These are phyloP conservation scores for Solanum chacoense DNA, from an alignment of 305 asterid species.

Conservation along the genomic window DNA sequence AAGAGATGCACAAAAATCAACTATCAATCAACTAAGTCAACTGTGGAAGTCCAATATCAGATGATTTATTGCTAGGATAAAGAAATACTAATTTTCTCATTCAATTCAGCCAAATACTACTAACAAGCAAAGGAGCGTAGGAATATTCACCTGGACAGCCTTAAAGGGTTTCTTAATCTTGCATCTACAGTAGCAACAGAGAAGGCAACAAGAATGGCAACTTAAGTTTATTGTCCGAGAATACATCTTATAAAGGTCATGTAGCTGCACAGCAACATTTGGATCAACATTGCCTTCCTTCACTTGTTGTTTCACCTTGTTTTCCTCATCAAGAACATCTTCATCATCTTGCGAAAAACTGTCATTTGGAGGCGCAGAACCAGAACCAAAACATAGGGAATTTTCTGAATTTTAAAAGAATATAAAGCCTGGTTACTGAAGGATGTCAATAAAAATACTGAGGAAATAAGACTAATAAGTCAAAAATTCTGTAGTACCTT, in stretches of 20 bases:
- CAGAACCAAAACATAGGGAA: background rate
- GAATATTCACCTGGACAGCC: constrained; percentile 9
- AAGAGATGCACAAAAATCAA: background rate
- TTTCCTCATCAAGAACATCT: constrained; percentile 24
- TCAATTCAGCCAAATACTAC: background rate
- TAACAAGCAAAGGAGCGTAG: background rate
- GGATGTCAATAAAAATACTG: background rate
- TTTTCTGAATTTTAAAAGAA: background rate
- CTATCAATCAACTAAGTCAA: background rate
- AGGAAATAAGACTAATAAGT: background rate
- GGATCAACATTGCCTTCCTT: constrained; percentile 20
- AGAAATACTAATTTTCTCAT: background rate
- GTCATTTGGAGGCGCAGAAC: background rate
- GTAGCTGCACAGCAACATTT: constrained; percentile 26
- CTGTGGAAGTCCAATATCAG: background rate
- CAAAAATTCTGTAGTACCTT: background rate
- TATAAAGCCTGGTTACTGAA: background rate
- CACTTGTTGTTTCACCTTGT: constrained; percentile 17
- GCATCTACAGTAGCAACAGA: constrained; percentile 1
- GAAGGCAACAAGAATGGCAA: constrained; percentile 3
- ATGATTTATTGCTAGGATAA: background rate
- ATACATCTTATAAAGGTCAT: constrained; percentile 8
- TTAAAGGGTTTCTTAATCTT: background rate
- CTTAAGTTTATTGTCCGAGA: background rate
- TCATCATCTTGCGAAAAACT: background rate